These are phyloP conservation scores for Ophiocordyceps camponoti-leonardi DNA, from an alignment of 2,329 filamentous ascomycete genomes.

Conservation along the genomic window DNA sequence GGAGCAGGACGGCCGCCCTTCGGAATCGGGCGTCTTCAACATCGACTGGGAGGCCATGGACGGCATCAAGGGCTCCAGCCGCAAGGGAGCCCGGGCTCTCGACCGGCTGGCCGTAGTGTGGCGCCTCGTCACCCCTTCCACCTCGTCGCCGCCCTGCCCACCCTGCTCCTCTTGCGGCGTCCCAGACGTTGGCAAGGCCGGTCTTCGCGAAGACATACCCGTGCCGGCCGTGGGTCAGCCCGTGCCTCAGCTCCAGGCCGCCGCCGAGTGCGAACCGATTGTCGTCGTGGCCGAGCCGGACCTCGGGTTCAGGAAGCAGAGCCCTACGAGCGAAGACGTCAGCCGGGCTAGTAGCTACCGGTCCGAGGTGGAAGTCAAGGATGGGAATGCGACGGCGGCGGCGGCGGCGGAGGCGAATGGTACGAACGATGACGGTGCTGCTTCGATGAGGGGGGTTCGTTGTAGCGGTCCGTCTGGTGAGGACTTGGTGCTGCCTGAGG, in stretches of 20 bases:
- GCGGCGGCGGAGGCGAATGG: not conserved
- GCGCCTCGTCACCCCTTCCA: conserved; percentile 26
- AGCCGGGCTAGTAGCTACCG: conserved; percentile 53
- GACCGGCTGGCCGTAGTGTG: conserved; percentile 78
- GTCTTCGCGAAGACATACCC: conserved; percentile 18
- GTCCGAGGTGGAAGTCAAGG: not conserved
- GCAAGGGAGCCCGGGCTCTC: conserved; percentile 67
- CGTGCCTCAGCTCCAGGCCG: conserved; percentile 50
- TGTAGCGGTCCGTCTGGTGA: conserved; percentile 19
- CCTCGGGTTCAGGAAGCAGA: conserved; percentile 50
- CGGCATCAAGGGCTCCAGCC: conserved; percentile 76
- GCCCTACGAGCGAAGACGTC: conserved; percentile 45
- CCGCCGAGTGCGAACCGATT: conserved; percentile 29
- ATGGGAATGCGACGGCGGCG: not conserved
- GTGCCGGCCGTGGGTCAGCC: conserved; percentile 51
- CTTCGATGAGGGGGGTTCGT: conserved; percentile 15
- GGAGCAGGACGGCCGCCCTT: conserved; percentile 46
- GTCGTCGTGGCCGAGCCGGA: conserved; percentile 34
- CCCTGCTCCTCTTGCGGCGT: too few relatives aligned
- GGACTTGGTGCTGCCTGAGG: conserved; percentile 7
- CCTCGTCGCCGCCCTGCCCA: not conserved
- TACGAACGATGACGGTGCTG: conserved; percentile 3
- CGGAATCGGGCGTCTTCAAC: conserved; percentile 46
- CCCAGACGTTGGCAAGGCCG: not conserved
- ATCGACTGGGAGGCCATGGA: conserved; percentile 59